Base-by-base conservation (phyloP, 2,329 filamentous ascomycete species). In the Escovopsis sp. region DNA sequence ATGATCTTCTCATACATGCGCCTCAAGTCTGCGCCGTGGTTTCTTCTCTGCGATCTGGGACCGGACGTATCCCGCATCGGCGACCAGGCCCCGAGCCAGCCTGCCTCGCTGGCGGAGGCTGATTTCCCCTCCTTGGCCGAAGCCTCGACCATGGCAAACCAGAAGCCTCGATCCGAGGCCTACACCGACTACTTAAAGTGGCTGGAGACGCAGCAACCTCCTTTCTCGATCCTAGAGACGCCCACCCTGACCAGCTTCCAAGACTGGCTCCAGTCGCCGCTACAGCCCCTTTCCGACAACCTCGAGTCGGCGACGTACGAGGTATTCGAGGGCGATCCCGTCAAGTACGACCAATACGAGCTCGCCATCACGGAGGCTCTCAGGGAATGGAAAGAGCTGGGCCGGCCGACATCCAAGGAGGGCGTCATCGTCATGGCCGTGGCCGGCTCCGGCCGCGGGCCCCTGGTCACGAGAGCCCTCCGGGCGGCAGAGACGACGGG, bases 311-410 rank as follows among this genome's bases (percentile, higher is more conserved):
- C 94, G 36, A 98, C 91, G 0, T 98, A 98, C 60, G 91, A 98
- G 58, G 89, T 96, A 2, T 98, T 98, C 55, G 91, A 98, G 60
- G 93, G 93, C 51, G 93, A 98, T 49, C 91, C 91, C 0, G 84
- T 98, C 63, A 98, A 98, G 63, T 98, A 98, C 59, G 80, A 87
- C 49, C 93, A 89, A 71, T 98, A 98, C 58, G 87, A 96, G 59
- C 70, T 73, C 38, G 91, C 91, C 12, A 82, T 93, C 44, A 75
- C 77, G 4, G 77, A 84, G 49, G 89, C 91, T 1, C 69, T 98
- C 47, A 70, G 66, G 11, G 88, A 96, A 55, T 93, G 91, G 81
- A 72, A 72, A 45, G 64, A 70, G 33, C 70, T 85, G 45, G 69
- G 74, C 30, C 87, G 85, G 56, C 80, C 86, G 1, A 85, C 80